phyloP scores from a whole-genome alignment of 106 monocot species.

The Chionographis japonica region DNA sequence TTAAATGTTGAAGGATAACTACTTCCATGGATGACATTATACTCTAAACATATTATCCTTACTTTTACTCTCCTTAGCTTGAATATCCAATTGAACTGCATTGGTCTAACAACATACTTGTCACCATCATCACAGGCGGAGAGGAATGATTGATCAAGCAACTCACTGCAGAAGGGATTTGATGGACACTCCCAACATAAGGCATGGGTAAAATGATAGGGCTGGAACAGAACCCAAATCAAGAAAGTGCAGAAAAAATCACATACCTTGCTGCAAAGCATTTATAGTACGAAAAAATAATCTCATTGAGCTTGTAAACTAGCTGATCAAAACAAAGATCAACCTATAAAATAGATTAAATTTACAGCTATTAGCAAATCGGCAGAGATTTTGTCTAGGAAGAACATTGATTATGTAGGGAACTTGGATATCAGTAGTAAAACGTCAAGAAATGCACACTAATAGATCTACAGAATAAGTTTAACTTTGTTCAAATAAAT shows the following conservation, averaged over 20 bases:
- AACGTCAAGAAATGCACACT: no score
- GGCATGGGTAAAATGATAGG: not conserved
- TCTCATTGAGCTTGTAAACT: constrained; percentile 80
- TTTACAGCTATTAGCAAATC: not conserved
- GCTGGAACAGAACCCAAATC: not conserved
- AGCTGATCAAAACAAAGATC: constrained; percentile 98
- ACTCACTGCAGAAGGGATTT: constrained; percentile 42
- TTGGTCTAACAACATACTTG: constrained; percentile 56
- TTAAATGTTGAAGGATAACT: no score
- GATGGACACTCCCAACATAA: not conserved
- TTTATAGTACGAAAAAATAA: constrained; percentile 86
- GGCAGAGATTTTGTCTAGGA: not conserved
- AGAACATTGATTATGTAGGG: no score
- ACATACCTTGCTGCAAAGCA: constrained; percentile 80
- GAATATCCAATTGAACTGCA: constrained; percentile 66
- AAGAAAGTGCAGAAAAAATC: not conserved
- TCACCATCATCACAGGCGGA: constrained; percentile 55
- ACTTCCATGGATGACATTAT: not conserved
- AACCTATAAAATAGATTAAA: constrained; percentile 38
- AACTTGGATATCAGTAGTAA: no score
- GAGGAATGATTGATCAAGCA: constrained; percentile 78
- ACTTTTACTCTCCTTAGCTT: constrained; percentile 93
- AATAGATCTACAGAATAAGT: no score
- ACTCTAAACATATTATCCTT: not conserved
- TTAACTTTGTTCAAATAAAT: no score